These are phyloP conservation scores for Trichosporon faecale DNA, from an alignment of 1,284 basidiomycete genomes.

Conservation along the genomic window DNA sequence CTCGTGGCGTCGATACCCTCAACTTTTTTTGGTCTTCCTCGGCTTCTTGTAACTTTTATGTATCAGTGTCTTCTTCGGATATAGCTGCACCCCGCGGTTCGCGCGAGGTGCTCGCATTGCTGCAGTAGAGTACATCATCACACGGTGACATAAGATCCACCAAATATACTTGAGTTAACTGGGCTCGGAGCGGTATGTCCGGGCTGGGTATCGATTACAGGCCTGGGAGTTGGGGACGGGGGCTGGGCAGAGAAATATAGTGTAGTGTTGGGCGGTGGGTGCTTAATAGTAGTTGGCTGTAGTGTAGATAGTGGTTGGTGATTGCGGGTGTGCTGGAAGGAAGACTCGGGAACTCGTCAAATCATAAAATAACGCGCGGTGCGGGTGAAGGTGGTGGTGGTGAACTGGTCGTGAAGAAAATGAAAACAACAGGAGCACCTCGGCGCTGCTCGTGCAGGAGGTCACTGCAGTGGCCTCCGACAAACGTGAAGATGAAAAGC, in stretches of 20 bases:
- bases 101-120: not conserved
- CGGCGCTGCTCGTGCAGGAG: not conserved
- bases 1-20: not conserved
- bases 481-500: constrained; percentile 2
- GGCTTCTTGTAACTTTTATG: not conserved
- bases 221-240: not conserved
- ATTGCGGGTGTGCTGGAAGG: not conserved
- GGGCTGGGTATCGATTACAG: constrained; percentile 4
- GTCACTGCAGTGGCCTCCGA: too few relatives aligned
- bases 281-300: not conserved
- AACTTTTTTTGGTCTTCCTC: not conserved
- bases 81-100: too few relatives aligned
- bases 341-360: not conserved
- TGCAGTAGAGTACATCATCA: constrained; percentile 7
- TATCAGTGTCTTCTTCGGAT: not conserved
- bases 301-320: not conserved
- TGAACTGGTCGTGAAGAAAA: not conserved
- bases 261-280: not conserved
- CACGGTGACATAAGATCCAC: constrained; percentile 4
- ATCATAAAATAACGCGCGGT: not conserved
- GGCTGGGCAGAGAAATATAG: not conserved
- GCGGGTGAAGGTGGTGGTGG: not conserved
- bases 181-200: not conserved
- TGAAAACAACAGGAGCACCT: not conserved
- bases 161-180: constrained; percentile 1